These are phyloP conservation scores for Neckera pumila DNA, from an alignment of 225 moss, liverwort and hornwort genomes.

Conservation along the genomic window DNA sequence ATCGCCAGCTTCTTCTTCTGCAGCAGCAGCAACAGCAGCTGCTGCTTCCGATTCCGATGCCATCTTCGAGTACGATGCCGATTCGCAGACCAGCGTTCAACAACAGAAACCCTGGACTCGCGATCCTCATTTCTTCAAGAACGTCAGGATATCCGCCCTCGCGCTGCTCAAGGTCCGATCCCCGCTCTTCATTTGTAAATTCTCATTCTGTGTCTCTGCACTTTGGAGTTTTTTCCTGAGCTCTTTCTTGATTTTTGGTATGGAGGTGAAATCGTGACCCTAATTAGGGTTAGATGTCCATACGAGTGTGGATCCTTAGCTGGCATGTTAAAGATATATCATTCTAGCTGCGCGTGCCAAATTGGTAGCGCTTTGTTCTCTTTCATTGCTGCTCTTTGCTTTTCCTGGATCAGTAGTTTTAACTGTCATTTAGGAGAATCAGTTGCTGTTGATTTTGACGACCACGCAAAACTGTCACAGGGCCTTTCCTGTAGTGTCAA, in stretches of 20 bases:
- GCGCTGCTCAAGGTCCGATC: slow-evolving; percentile 54
- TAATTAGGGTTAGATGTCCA: neutral
- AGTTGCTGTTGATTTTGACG: neutral
- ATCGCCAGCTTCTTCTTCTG: neutral
- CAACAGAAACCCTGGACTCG: slow-evolving; percentile 82
- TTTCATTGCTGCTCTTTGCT: neutral
- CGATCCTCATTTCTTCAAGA: slow-evolving; percentile 87
- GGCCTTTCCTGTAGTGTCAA: neutral
- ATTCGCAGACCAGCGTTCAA: slow-evolving; percentile 58
- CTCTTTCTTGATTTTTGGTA: neutral
- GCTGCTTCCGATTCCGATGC: slow-evolving; percentile 54
- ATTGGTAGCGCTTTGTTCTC: neutral
- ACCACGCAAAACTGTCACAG: neutral
- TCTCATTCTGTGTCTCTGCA: neutral
- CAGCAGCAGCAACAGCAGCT: neutral
- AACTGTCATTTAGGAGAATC: neutral
- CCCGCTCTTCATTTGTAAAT: neutral
- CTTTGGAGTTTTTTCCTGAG: neutral
- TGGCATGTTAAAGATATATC: neutral
- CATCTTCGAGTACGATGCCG: slow-evolving; percentile 79
- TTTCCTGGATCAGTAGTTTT: neutral
- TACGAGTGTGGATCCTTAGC: neutral
- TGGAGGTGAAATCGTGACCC: neutral
- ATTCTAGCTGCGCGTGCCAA: neutral
- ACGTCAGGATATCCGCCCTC: slow-evolving; percentile 81